These are phyloP conservation scores for Setaria italica DNA, from an alignment of 202 grass and related monocot genomes.

Conservation along the genomic window DNA sequence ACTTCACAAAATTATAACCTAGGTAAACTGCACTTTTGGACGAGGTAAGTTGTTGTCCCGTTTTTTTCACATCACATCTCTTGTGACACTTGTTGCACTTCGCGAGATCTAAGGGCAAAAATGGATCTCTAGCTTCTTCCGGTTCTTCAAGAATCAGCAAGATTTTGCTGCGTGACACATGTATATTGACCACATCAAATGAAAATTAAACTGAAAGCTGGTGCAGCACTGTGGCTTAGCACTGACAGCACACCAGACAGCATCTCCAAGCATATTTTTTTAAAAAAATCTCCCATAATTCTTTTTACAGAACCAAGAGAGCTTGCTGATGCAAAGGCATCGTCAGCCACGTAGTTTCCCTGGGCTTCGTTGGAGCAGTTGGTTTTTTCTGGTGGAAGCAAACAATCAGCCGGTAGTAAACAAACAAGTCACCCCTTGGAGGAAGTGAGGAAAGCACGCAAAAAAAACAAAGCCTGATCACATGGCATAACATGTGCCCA, in stretches of 20 bases:
- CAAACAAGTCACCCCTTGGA: not conserved
- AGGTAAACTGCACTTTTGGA: not conserved
- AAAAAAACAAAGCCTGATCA: constrained; percentile 16
- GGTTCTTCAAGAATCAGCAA: not conserved
- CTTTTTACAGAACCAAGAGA: not conserved
- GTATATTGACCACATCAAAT: constrained; percentile 1
- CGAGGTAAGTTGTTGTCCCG: not conserved
- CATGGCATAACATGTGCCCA: constrained; percentile 38
- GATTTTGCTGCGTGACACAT: not conserved
- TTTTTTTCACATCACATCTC: not conserved
- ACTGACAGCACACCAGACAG: constrained; percentile 48
- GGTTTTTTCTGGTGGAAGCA: constrained; percentile 43
- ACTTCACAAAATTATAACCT: not conserved
- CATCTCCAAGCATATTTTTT: not conserved
- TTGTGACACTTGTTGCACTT: not conserved
- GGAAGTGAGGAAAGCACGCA: not conserved
- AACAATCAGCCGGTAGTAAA: not conserved
- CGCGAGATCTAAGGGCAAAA: not conserved
- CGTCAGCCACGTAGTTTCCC: constrained; percentile 48
- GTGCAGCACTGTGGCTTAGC: constrained; percentile 32
- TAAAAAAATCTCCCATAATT: not conserved
- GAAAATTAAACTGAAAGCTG: constrained; percentile 24
- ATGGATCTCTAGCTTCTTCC: not conserved
- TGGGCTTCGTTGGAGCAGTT: constrained; percentile 2
- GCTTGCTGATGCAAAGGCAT: constrained; percentile 7